A percentile compares a stretch with the other conserved stretches of the same genome.
These are phyloP conservation scores for Lentinula novae-zelandiae DNA, from an alignment of 1,284 basidiomycete species.

Conservation along the genomic window DNA sequence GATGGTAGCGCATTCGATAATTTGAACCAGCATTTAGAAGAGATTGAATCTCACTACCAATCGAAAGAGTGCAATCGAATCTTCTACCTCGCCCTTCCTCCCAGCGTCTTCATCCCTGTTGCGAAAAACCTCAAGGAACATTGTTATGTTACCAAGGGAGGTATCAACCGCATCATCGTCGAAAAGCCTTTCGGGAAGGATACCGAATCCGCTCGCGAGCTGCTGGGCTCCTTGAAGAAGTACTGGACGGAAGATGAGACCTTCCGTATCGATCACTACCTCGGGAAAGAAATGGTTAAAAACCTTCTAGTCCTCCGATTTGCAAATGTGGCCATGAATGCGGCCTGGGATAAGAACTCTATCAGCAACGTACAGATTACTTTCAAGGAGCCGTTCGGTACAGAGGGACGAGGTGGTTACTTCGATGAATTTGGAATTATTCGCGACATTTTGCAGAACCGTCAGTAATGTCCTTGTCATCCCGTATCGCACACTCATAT, in stretches of 20 bases:
- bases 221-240: conserved; percentile 77
- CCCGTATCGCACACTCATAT: background rate
- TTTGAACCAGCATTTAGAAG: conserved; percentile 72
- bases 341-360: conserved; percentile 90
- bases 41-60: conserved; percentile 71
- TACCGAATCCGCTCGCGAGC: conserved; percentile 77
- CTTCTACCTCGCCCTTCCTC: conserved; percentile 94
- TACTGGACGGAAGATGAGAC: conserved; percentile 95
- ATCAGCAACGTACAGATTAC: conserved; percentile 97
- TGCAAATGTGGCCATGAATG: conserved; percentile 85
- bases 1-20: conserved; percentile 74
- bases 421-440: conserved; percentile 99
- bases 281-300: conserved; percentile 99
- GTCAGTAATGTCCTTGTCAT: conserved; percentile 49
- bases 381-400: conserved; percentile 98
- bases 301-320: conserved; percentile 93
- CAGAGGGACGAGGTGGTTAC: conserved; percentile 95
- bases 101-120: conserved; percentile 89
- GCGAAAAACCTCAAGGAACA: conserved; percentile 79
- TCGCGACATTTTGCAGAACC: conserved; percentile 94
- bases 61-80: conserved; percentile 70
- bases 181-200: conserved; percentile 98
- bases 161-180: conserved; percentile 87
- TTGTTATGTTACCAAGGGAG: conserved; percentile 67
- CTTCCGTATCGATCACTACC: conserved; percentile 97